Base-by-base conservation (phyloP, 2,329 filamentous ascomycete species). In the Coniella vitis region DNA sequence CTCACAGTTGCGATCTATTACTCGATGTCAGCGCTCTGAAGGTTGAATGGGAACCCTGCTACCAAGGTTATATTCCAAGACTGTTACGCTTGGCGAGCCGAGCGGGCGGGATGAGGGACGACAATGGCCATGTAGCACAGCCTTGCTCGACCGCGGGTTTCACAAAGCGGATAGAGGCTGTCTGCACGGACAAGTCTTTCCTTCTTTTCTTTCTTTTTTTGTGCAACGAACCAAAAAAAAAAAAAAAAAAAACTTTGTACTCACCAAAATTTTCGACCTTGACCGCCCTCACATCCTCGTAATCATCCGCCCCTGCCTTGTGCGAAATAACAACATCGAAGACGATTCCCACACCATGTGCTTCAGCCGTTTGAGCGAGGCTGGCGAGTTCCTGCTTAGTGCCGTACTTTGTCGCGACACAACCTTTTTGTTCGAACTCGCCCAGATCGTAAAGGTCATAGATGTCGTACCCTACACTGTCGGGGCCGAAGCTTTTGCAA, bases 321-420 rank as follows among this genome's bases (percentile, higher is more conserved):
- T 87, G 84, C 58, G 87, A 87, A 38, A 87, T 67, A 5, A 88
- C 82, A 2, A 82, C 79, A 61, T 87, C 84, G 73, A 82, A 87
- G 54, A 84, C 75, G 1, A 86, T 57, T 0, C 75, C 74, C 5
- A 87, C 68, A 0, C 73, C 75, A 20, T 74, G 56, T 32, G 74
- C 65, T 45, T 75, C 69, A 0, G 81, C 80, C 12, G 67, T 64
- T n/a, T 68, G 62, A 3, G 69, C 65, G 38, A 87, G 62, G 17
- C 69, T 66, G 4, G 75, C 55, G 14, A 87, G 66, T 46, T 86
- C 81, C 38, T 77, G 72, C 57, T 78, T 79, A 2, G 69, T 67
- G 2, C 84, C 84, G 82, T 83, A 88, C 70, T 87, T 87, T 1
- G 84, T 87, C 3, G 68, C 66, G 4, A 65, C 66, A 0, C 69